Evolutionary conservation across 2,329 filamentous ascomycete genomes (phyloP), one percentile per base, ranked within the genome.

Genomic region (Penicillium sp.): DNA sequence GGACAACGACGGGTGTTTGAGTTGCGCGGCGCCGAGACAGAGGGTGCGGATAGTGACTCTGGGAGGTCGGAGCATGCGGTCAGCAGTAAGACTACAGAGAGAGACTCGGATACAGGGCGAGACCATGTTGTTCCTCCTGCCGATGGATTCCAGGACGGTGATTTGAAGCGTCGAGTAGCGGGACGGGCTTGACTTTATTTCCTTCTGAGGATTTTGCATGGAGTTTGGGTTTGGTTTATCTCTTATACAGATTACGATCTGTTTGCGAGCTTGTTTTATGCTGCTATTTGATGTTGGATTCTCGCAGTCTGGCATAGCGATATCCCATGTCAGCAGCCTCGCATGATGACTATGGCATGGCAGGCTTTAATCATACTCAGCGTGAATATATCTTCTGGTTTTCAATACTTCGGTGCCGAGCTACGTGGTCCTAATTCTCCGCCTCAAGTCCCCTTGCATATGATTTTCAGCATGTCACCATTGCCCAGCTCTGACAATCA

Each of bases 1-100:
- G 84, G 83, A n/a, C 67, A 67, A 51, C 66, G 68, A 50, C 68
- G 71, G 53, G 66, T 66, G 4, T 70, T 74, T 49, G 68, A 72
- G 18, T 53, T 75, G 56, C 54, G 59, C 33, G 69, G 66, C 9
- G 61, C 64, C 41, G 60, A 69, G 27, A 55, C 53, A 1, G 61
- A 66, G 44, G 10, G 44, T 33, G 64, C 64, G 4, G 63, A 63
- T 18, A 53, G 47, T 2, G 59, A 59, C 13, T 22, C 50, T 3
- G 51, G 24, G n/a, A 55, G 50, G 52, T 36, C 18, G 4, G 33
- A 51, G 13, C 39, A 44, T 24, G 22, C 31, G 1, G 1, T 41
- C 19, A 4, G 13, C 11, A 46, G 54, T 31, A 36, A 31, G 9
- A 4, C 9, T 2, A 7, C 51, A n/a, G 37, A 24, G 11, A 36